Evolutionary conservation across 1,284 basidiomycete species (phyloP), one percentile per base, ranked within the genome.

Genomic region (Heterobasidion annosum): DNA sequence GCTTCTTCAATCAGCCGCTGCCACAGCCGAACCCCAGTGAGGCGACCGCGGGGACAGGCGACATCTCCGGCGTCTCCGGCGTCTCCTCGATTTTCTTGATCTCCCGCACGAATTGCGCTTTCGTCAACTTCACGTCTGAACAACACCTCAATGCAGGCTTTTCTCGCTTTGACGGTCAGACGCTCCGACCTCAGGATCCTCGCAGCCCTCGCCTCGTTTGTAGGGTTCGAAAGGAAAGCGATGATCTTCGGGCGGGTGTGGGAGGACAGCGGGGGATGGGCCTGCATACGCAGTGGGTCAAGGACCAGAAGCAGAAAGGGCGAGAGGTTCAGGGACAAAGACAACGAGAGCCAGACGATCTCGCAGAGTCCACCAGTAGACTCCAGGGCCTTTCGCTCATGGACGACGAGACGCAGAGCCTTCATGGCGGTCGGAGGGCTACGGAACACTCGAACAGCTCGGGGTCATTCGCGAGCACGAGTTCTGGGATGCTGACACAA

Each of bases 1-100:
- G 76, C 3, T 94, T 95, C 66, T 96, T 98, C 72, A 85, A 78
- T 53, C 70, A 70, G 50, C 62, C 70, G 6, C 51, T 54, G 56
- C 50, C 34, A 58, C 61, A 50, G 58, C 34, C 56, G 44, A 49
- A 16, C 42, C 40, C 16, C 51, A 34, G 54, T 47, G 49, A 42
- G 37, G 32, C 43, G 57, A 61, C 3, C 3, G 25, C 25, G 3
- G 25, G 25, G 25, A 25, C 60, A 10, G 55, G 61, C 12, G 52
- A 61, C 5, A 45, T 68, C 51, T 61, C 68, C 59, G 68, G 73
- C 33, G 25, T 25, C 25, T 4, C 25, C 25, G 91, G 91, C 6
- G 84, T 98, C 2, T 69, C 88, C 2, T 94, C 91, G 19, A 87
- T 99, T 59, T 97, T 96, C 71, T 81, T 95, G 55, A 98, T 99